Percentiles rank a stretch among this genome's conserved stretches.
Conservation (phyloP, 2,329 filamentous ascomycete genomes). For the Cryphonectria nitschkei region DNA sequence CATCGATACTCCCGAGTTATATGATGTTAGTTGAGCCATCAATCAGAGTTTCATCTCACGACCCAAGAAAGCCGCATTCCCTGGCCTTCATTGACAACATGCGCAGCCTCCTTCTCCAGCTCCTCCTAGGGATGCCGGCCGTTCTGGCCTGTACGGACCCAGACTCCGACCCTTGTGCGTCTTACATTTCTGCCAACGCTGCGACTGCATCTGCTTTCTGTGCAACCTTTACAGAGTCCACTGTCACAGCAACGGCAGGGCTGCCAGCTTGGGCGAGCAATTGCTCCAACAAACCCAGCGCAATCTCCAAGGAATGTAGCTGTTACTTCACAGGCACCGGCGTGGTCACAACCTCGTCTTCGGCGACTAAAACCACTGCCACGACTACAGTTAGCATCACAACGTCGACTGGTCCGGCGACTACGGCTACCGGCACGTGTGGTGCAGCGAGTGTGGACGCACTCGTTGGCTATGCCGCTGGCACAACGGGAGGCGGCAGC, state of each 20-base stretch:
- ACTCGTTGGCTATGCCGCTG: slow-evolving; percentile 41
- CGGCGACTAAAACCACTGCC: slow-evolving; percentile 28
- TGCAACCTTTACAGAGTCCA: slow-evolving; percentile 38
- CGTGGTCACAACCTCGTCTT: slow-evolving; percentile 27
- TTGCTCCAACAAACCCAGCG: slow-evolving; percentile 36
- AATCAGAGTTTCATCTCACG: background rate
- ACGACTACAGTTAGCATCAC: slow-evolving; percentile 28
- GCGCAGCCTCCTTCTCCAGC: slow-evolving; percentile 30
- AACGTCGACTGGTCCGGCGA: slow-evolving; percentile 13
- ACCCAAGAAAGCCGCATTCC: background rate
- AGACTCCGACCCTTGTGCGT: slow-evolving; percentile 37
- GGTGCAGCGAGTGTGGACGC: slow-evolving; percentile 32
- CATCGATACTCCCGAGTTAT: background rate
- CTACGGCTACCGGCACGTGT: slow-evolving; percentile 20
- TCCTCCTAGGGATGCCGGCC: slow-evolving; percentile 34
- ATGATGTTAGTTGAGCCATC: background rate
- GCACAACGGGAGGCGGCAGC: slow-evolving; percentile 51
- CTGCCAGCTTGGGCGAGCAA: slow-evolving; percentile 34
- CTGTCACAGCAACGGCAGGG: slow-evolving; percentile 35
- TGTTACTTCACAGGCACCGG: slow-evolving; percentile 35
- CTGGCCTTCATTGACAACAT: slow-evolving; percentile 18
- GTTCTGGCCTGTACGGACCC: slow-evolving; percentile 38
- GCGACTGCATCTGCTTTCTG: slow-evolving; percentile 41
- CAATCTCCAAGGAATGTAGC: slow-evolving; percentile 37
- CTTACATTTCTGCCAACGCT: slow-evolving; percentile 38